A percentile compares a stretch with the other conserved stretches of the same genome.
Evolutionary conservation across 2,329 filamentous ascomycete species (phyloP).

Genomic region (Fusarium sp.): DNA sequence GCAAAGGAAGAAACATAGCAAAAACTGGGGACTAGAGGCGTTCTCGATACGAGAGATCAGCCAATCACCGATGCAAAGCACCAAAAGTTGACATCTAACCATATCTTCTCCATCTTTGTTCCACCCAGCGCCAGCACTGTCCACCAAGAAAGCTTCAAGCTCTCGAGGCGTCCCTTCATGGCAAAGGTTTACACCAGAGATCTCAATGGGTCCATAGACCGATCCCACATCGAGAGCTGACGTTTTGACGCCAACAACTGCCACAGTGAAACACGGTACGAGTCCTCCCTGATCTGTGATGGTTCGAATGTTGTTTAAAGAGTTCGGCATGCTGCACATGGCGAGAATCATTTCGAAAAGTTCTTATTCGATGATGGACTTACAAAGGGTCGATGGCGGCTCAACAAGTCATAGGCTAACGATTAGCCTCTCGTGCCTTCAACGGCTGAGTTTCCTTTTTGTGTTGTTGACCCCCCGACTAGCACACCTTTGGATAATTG

Average conservation of each 20-base stretch:
- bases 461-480: slow-evolving; percentile 5
- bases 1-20: slow-evolving; percentile 10
- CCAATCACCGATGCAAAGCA: slow-evolving; percentile 10
- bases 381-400: not conserved
- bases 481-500: slow-evolving; percentile 5
- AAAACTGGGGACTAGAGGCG: slow-evolving; percentile 13
- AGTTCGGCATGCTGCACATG: not conserved
- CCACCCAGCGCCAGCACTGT: slow-evolving; percentile 12
- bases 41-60: slow-evolving; percentile 16
- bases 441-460: slow-evolving; percentile 20
- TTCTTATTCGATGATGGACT: slow-evolving; percentile 6
- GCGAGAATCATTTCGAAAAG: not conserved
- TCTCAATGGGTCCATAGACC: slow-evolving; percentile 23
- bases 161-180: slow-evolving; percentile 20
- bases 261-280: slow-evolving; percentile 13
- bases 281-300: not conserved
- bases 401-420: slow-evolving; percentile 1
- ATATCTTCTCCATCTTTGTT: slow-evolving; percentile 26
- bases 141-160: slow-evolving; percentile 23
- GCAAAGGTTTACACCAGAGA: slow-evolving; percentile 35
- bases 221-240: slow-evolving; percentile 24
- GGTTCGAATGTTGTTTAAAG: not conserved
- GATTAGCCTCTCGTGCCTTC: slow-evolving; percentile 13
- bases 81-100: slow-evolving; percentile 7
- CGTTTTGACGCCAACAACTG: not conserved